Evolutionary conservation across 2,329 filamentous ascomycete genomes (phyloP).

Genomic region (Parasarocladium wereldwijsianum): DNA sequence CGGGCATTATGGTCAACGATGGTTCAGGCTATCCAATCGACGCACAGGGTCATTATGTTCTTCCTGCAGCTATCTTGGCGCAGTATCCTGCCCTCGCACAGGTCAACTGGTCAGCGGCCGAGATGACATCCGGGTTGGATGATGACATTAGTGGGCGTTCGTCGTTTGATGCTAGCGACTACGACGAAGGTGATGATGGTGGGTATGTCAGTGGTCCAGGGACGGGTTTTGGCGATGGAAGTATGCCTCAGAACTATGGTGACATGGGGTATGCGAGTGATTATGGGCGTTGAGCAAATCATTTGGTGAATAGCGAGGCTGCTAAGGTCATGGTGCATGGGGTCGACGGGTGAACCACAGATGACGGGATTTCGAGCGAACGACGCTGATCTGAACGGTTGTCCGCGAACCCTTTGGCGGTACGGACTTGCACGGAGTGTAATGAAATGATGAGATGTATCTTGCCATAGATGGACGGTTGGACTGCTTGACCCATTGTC

Average conservation of each 20-base stretch:
- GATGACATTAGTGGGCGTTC: slow-evolving; percentile 67
- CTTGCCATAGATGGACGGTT: too few relatives aligned
- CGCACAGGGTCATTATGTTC: slow-evolving; percentile 41
- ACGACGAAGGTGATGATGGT: slow-evolving; percentile 57
- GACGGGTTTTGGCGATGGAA: slow-evolving; percentile 42
- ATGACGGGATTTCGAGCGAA: too few relatives aligned
- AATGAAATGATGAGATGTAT: too few relatives aligned
- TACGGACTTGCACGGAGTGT: too few relatives aligned
- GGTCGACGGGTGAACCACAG: too few relatives aligned
- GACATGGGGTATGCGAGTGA: slow-evolving; percentile 39
- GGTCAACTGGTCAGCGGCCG: slow-evolving; percentile 60
- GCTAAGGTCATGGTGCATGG: too few relatives aligned
- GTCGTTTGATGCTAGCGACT: slow-evolving; percentile 71
- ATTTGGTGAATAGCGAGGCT: too few relatives aligned
- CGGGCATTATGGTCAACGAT: slow-evolving; percentile 44
- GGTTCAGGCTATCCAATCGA: slow-evolving; percentile 44
- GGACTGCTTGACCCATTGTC: too few relatives aligned
- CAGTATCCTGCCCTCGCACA: slow-evolving; percentile 90
- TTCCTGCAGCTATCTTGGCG: slow-evolving; percentile 78
- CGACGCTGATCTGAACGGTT: too few relatives aligned
- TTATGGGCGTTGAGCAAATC: slow-evolving; percentile 32
- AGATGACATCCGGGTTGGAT: slow-evolving; percentile 57
- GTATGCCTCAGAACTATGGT: slow-evolving; percentile 38
- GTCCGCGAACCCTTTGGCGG: too few relatives aligned
- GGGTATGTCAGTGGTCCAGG: slow-evolving; percentile 52